A percentile compares a stretch with the other conserved stretches of the same genome.
phyloP scores from a whole-genome alignment of 345 rosid genomes.

The Eucalyptus curtisii region DNA sequence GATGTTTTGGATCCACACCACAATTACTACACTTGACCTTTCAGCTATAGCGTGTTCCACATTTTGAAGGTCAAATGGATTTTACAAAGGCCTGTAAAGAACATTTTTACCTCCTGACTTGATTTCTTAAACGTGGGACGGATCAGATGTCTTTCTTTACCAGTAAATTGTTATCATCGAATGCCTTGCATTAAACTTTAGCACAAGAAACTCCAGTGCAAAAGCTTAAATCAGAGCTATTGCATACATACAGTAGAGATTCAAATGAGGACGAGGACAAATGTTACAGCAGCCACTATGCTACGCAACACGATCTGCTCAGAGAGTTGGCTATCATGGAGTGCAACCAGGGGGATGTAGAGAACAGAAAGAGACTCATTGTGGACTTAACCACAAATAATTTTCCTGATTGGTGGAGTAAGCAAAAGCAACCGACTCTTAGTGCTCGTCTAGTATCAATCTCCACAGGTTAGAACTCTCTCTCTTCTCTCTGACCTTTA shows the following conservation, averaged over 20 bases:
- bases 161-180: background rate
- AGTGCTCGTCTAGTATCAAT: conserved; percentile 27
- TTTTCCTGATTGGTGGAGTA: conserved; percentile 34
- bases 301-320: conserved; percentile 31
- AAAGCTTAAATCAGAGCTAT: background rate
- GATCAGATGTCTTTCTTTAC: too few species aligned
- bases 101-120: too few species aligned
- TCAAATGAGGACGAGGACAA: conserved; percentile 8
- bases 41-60: too few species aligned
- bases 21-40: background rate
- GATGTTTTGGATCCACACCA: background rate
- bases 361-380: conserved; percentile 17
- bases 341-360: conserved; percentile 2
- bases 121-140: too few species aligned
- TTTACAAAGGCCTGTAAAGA: too few species aligned
- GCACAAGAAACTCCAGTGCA: background rate
- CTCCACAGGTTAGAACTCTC: conserved; percentile 15
- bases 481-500: background rate
- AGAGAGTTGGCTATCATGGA: conserved; percentile 27
- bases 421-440: background rate
- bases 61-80: too few species aligned
- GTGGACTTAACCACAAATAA: conserved; percentile 10
- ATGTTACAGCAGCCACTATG: conserved; percentile 19
- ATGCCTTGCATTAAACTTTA: background rate
- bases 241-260: conserved; percentile 15